Evolutionary conservation across 352 stramenopile species (phyloP).

Genomic region (Aphanomyces euteiches): DNA sequence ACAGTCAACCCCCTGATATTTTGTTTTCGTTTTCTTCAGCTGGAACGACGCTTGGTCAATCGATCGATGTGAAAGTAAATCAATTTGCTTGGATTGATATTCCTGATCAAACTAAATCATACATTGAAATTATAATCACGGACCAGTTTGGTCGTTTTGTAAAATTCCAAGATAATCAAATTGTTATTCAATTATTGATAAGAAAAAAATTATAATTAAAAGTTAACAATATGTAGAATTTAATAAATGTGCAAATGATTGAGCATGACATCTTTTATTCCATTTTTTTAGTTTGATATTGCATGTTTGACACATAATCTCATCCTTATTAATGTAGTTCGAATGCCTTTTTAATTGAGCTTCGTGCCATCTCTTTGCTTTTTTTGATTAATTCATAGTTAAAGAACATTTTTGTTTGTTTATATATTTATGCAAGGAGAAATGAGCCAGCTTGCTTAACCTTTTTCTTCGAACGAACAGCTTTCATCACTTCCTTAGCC

Average conservation of each 20-base stretch:
- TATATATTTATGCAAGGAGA: no score
- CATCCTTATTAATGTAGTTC: not conserved
- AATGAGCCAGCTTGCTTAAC: not conserved
- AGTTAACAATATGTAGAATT: not conserved
- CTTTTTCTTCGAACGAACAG: not conserved
- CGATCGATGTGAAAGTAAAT: not conserved
- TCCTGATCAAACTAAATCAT: not conserved
- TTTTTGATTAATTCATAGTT: no score
- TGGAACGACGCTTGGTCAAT: not conserved
- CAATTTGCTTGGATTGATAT: not conserved
- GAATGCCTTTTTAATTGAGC: no score
- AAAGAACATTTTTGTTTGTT: no score
- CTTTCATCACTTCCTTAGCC: not conserved
- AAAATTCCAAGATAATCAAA: not conserved
- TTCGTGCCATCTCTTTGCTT: no score
- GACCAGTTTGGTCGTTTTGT: not conserved
- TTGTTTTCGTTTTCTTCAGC: not conserved
- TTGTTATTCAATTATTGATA: not conserved
- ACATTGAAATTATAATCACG: constrained; percentile 2
- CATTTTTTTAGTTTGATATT: not conserved
- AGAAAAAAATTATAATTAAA: constrained; percentile 5
- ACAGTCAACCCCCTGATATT: not conserved
- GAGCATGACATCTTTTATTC: not conserved
- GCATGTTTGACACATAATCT: not conserved
- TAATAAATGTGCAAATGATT: not conserved